phyloP scores from a whole-genome alignment of 225 moss, liverwort and hornwort species.

The Antitrichia curtipendula region DNA sequence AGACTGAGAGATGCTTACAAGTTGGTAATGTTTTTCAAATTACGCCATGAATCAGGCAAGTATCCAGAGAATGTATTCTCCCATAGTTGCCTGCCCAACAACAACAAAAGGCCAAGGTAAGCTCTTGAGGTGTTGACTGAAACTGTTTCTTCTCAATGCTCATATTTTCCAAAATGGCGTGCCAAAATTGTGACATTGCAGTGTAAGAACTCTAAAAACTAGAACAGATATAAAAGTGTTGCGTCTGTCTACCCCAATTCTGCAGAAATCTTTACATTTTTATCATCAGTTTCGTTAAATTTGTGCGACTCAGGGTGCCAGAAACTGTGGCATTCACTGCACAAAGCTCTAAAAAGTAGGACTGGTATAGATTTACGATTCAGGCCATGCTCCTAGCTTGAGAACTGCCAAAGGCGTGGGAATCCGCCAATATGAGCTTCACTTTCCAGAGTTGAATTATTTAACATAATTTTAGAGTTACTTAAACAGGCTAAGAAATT shows the following conservation, averaged over 20 bases:
- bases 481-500: background rate
- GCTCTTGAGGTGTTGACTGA: background rate
- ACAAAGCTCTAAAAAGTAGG: background rate
- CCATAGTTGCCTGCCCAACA: conserved; percentile 6
- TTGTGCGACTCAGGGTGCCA: background rate
- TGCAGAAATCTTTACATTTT: background rate
- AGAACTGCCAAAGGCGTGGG: background rate
- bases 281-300: background rate
- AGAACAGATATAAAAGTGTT: background rate
- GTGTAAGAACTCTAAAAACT: background rate
- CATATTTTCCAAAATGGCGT: background rate
- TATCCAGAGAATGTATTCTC: background rate
- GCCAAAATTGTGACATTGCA: background rate
- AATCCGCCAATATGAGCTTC: background rate
- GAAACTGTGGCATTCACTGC: background rate
- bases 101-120: background rate
- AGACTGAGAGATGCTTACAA: background rate
- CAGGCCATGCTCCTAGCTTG: background rate
- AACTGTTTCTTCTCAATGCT: too few species aligned
- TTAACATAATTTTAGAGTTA: background rate
- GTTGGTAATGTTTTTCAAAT: background rate
- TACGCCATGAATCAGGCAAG: conserved; percentile 8
- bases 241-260: background rate
- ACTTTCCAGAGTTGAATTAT: background rate
- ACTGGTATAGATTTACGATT: background rate